Conservation (phyloP, 441 rosid species). For the Corymbia calophylla region DNA sequence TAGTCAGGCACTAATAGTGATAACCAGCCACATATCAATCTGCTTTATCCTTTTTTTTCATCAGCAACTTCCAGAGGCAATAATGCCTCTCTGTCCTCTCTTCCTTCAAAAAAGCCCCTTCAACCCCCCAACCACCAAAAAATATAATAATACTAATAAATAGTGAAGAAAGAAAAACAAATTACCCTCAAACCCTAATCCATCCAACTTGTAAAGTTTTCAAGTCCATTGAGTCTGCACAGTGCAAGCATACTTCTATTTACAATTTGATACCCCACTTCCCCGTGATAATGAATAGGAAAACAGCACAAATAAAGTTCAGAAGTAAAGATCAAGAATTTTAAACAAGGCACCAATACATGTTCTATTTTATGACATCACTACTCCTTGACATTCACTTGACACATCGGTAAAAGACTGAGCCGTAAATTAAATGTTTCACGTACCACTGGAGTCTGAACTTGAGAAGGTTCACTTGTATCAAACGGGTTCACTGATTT, state of each 20-base stretch:
- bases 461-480: constrained; percentile 34
- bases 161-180: background rate
- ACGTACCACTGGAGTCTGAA: constrained; percentile 53
- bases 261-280: background rate
- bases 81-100: background rate
- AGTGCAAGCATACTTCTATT: background rate
- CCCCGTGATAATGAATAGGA: background rate
- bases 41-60: background rate
- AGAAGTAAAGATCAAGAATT: background rate
- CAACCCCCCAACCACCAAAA: background rate
- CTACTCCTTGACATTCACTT: background rate
- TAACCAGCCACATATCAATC: background rate
- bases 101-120: background rate
- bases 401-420: background rate
- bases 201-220: background rate
- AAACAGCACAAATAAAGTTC: background rate
- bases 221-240: background rate
- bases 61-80: background rate
- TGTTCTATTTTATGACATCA: background rate
- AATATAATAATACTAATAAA: background rate
- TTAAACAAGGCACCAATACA: background rate
- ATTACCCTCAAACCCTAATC: background rate
- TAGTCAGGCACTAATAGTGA: background rate
- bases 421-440: background rate
- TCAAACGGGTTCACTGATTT: constrained; percentile 88